Conservation (phyloP, 2,329 filamentous ascomycete species). For the Trichoderma harzianum region DNA sequence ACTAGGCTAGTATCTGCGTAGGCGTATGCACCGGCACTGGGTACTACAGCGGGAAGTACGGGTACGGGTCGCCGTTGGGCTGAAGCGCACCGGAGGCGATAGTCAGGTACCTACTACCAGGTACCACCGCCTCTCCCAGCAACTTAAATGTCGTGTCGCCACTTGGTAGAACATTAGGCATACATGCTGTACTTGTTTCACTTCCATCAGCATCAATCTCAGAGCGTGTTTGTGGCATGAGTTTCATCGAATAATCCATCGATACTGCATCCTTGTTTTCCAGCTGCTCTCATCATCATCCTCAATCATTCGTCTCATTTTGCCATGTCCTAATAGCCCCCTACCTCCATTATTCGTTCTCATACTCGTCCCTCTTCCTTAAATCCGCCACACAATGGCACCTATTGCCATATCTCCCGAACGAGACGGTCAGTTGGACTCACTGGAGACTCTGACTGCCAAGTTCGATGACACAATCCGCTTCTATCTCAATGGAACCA, state of each 20-base stretch:
- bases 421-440: constrained; percentile 34
- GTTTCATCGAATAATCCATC: not conserved
- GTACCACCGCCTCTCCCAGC: not conserved
- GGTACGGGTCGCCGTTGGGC: constrained; percentile 3
- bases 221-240: not conserved
- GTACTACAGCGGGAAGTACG: not conserved
- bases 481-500: constrained; percentile 94
- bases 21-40: not conserved
- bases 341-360: not conserved
- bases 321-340: not conserved
- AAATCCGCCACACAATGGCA: constrained; percentile 42
- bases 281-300: not conserved
- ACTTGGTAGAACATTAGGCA: not conserved
- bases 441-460: constrained; percentile 57
- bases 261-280: not conserved
- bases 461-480: constrained; percentile 81
- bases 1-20: not conserved
- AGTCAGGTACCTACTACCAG: not conserved
- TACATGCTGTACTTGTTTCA: not conserved
- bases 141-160: constrained; percentile 11
- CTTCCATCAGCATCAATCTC: not conserved
- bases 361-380: not conserved
- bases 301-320: not conserved
- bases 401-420: constrained; percentile 53
- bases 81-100: not conserved